Evolutionary conservation across 2,329 filamentous ascomycete genomes (phyloP).

Genomic region (Ascochyta rabiei): DNA sequence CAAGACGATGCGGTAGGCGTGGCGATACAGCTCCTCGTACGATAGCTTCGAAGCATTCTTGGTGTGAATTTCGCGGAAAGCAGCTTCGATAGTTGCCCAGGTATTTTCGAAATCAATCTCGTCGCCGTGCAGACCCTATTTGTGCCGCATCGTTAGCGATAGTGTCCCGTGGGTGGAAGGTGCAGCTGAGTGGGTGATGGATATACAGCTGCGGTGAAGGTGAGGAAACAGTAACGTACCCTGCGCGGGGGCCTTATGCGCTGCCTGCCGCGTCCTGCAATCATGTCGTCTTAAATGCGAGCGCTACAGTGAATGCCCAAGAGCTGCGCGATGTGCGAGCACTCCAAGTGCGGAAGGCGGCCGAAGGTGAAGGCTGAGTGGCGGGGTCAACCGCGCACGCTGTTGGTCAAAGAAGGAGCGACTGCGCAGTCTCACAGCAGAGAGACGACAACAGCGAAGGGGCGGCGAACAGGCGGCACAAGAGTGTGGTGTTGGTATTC

Average conservation of each 20-base stretch:
- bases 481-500: conserved; percentile 8
- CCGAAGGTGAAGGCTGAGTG: background rate
- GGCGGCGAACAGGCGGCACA: background rate
- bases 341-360: background rate
- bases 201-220: background rate
- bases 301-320: background rate
- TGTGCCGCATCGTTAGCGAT: conserved; percentile 19
- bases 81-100: conserved; percentile 78
- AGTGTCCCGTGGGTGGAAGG: conserved; percentile 4
- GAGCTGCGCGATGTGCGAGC: background rate
- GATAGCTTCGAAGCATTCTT: conserved; percentile 89
- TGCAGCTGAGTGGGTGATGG: conserved; percentile 7
- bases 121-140: conserved; percentile 64
- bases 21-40: conserved; percentile 94
- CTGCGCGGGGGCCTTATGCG: conserved; percentile 72
- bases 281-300: conserved; percentile 46
- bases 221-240: conserved; percentile 56
- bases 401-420: conserved; percentile 3
- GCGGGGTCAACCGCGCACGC: background rate
- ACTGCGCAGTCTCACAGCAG: background rate
- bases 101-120: conserved; percentile 81
- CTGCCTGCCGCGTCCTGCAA: conserved; percentile 61
- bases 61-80: conserved; percentile 85
- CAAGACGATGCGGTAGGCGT: conserved; percentile 90
- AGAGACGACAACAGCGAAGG: background rate